Percentiles rank a stretch among this genome's conserved stretches.
These are phyloP conservation scores for Hypoxylon intermedium DNA, from an alignment of 495 filamentous ascomycete species.

Conservation along the genomic window DNA sequence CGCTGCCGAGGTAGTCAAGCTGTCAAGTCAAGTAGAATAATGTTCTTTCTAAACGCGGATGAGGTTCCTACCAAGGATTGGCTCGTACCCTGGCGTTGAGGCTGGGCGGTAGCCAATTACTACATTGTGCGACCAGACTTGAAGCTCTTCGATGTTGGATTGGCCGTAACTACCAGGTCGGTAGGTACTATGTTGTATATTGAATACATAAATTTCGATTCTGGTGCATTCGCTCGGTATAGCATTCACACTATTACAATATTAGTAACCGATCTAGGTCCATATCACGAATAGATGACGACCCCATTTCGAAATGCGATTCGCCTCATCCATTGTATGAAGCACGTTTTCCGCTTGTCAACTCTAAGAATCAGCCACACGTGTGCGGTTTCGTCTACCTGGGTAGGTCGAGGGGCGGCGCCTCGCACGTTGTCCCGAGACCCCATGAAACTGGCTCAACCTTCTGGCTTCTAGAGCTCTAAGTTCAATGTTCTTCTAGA, in stretches of 20 bases:
- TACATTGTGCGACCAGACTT: background rate
- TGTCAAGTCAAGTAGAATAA: too few species aligned
- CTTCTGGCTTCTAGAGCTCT: background rate
- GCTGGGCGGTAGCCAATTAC: background rate
- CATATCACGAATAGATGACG: slow-evolving; percentile 19
- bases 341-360: slow-evolving; percentile 38
- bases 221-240: slow-evolving; percentile 4
- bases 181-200: background rate
- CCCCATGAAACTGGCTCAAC: slow-evolving; percentile 13
- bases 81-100: too few species aligned
- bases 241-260: slow-evolving; percentile 5
- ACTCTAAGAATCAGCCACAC: slow-evolving; percentile 19
- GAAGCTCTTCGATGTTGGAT: slow-evolving; percentile 2
- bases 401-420: slow-evolving; percentile 14
- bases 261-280: slow-evolving; percentile 19
- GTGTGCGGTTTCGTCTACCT: slow-evolving; percentile 25
- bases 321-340: slow-evolving; percentile 39
- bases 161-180: too few species aligned
- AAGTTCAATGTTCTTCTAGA: background rate
- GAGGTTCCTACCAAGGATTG: slow-evolving; percentile 35
- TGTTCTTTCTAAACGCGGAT: slow-evolving; percentile 31
- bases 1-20: slow-evolving; percentile 1
- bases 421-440: slow-evolving; percentile 12
- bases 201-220: slow-evolving; percentile 7
- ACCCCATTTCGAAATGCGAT: slow-evolving; percentile 22